Conservation (phyloP, 2,329 filamentous ascomycete species). For the Calonectria pseudoreteaudii region DNA sequence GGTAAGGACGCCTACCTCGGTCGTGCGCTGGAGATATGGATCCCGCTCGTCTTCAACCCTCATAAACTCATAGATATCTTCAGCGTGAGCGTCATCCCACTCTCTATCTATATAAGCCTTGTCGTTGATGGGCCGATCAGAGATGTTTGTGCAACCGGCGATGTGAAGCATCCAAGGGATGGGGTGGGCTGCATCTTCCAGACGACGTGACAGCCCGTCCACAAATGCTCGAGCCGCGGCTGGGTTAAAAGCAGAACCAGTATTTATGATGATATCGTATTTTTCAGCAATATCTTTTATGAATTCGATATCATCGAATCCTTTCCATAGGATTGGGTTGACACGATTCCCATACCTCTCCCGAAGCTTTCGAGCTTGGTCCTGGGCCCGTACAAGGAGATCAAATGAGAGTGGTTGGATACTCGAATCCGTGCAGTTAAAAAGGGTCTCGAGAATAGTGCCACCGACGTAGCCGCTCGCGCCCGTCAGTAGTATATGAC, state of each 20-base stretch:
- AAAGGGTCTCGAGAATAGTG: slow-evolving; percentile 12
- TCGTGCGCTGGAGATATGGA: slow-evolving; percentile 10
- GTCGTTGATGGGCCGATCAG: slow-evolving; percentile 1
- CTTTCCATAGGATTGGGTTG: slow-evolving; percentile 11
- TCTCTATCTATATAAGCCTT: slow-evolving; percentile 6
- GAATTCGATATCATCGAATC: slow-evolving; percentile 3
- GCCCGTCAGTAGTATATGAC: slow-evolving; percentile 11
- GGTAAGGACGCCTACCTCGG: slow-evolving; percentile 12
- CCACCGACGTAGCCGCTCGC: slow-evolving; percentile 21
- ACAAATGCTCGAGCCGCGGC: slow-evolving; percentile 14
- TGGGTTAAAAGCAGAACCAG: slow-evolving; percentile 8
- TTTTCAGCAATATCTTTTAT: slow-evolving; percentile 11
- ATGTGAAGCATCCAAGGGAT: slow-evolving; percentile 14
- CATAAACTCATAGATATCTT: slow-evolving; percentile 13
- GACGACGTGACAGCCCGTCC: slow-evolving; percentile 6
- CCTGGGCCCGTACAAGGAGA: not conserved
- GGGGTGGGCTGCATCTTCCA: not conserved
- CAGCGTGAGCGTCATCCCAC: slow-evolving; percentile 6
- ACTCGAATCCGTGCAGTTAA: not conserved
- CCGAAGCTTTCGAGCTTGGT: not conserved
- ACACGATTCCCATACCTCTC: slow-evolving; percentile 13
- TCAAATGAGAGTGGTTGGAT: slow-evolving; percentile 3
- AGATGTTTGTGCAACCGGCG: slow-evolving; percentile 11
- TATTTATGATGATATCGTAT: slow-evolving; percentile 18
- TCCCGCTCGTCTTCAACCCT: slow-evolving; percentile 1